A percentile compares a stretch with the other conserved stretches of the same genome.
These are phyloP conservation scores for Blepharisma stoltei DNA, from an alignment of 73 alveolate genomes.

Conservation along the genomic window DNA sequence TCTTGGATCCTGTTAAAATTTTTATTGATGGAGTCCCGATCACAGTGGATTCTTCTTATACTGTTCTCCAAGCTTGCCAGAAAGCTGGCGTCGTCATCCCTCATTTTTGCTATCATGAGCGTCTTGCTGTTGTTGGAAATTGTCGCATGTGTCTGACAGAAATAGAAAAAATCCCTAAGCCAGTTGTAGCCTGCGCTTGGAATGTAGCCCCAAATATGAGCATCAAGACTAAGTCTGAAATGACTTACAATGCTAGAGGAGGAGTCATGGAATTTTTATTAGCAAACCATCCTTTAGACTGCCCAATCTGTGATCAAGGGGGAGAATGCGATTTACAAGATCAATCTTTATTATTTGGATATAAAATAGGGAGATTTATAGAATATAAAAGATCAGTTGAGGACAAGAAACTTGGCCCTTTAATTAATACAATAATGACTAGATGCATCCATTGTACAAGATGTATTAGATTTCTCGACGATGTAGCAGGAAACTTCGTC, in stretches of 20 bases:
- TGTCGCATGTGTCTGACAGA: constrained; percentile 90
- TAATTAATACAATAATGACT: constrained; percentile 72
- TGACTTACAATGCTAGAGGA: constrained; percentile 84
- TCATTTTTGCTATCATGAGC: constrained; percentile 54
- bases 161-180: constrained; percentile 82
- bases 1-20: constrained; percentile 30
- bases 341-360: constrained; percentile 75
- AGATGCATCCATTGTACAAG: constrained; percentile 90
- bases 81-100: constrained; percentile 52
- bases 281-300: constrained; percentile 89
- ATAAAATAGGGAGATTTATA: constrained; percentile 62
- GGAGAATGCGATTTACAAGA: constrained; percentile 90
- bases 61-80: constrained; percentile 51
- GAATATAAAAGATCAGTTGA: constrained; percentile 87
- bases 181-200: constrained; percentile 83
- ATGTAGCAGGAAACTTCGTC: constrained; percentile 74
- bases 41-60: constrained; percentile 46
- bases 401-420: constrained; percentile 82
- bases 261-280: constrained; percentile 86
- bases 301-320: constrained; percentile 91
- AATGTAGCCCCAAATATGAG: constrained; percentile 77
- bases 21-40: constrained; percentile 55
- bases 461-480: constrained; percentile 77
- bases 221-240: constrained; percentile 74
- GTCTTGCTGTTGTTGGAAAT: constrained; percentile 81